Conservation (phyloP, 805 yeast species). For the Cyberlindnera maritima region DNA sequence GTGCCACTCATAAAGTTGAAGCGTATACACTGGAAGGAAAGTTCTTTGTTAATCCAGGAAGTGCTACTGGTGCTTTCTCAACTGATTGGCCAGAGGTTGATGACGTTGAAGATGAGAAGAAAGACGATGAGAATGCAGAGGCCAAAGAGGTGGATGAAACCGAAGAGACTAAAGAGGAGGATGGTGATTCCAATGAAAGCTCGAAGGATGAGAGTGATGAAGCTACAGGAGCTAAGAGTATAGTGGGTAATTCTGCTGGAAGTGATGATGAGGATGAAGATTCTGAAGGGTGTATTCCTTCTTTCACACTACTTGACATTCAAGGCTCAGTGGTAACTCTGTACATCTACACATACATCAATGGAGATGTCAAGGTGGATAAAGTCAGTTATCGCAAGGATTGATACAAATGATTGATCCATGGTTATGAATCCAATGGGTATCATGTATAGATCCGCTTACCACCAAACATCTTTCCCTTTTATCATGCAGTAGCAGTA, state of each 20-base stretch:
- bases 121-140: too few relatives aligned
- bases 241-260: constrained; percentile 5
- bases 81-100: constrained; percentile 63
- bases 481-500: too few relatives aligned
- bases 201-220: constrained; percentile 32
- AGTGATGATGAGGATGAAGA: constrained; percentile 24
- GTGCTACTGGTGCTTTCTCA: constrained; percentile 88
- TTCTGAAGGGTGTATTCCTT: constrained; percentile 49
- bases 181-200: constrained; percentile 22
- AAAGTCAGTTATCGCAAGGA: constrained; percentile 69
- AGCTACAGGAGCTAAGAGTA: background rate
- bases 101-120: constrained; percentile 36
- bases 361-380: constrained; percentile 87
- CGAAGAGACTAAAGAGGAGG: constrained; percentile 19
- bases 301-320: constrained; percentile 87
- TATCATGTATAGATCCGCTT: too few relatives aligned
- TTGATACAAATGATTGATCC: too few relatives aligned
- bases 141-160: constrained; percentile 21
- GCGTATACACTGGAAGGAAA: constrained; percentile 91
- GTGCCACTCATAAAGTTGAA: constrained; percentile 90
- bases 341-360: constrained; percentile 78
- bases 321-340: constrained; percentile 75
- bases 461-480: too few relatives aligned
- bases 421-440: too few relatives aligned
- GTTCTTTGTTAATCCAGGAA: constrained; percentile 94